Base-by-base conservation (phyloP, 257 asterid genomes). In the Craterostigma plantagineum region DNA sequence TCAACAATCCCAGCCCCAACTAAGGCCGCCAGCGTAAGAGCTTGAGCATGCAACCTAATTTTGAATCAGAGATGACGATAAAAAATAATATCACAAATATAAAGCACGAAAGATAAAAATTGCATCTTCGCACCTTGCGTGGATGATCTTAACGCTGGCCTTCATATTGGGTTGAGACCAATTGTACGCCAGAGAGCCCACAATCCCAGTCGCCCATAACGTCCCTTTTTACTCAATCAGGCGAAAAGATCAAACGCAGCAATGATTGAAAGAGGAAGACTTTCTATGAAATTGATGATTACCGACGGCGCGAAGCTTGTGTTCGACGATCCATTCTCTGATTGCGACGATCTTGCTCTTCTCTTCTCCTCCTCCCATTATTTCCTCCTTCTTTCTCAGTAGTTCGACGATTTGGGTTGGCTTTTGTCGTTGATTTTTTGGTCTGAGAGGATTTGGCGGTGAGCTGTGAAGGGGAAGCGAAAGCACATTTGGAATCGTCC, bases 101-200 rank as follows among this genome's bases (percentile, higher is more conserved):
- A n/a, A n/a, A n/a, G n/a, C n/a, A n/a, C n/a, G n/a, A 23, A 2
- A 23, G 6, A 23, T 23, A 23, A 23, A 23, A 23, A 23, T 23
- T 23, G 30, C 30, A 23, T 23, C 6, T 23, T 23, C 14, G 27
- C 52, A 77, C 96, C 94, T 85, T 7, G 94, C 94, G 49, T 85
- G 96, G 66, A 85, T 77, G 36, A 85, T 73, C 82, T 69, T 85
- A 50, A 81, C 93, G 53, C 91, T 85, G 33, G 91, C 66, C 56
- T 85, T 85, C 97, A 86, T 86, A 23, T 73, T 63, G 14, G 96
- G 94, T 42, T 70, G 91, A 52, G 96, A 81, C 94, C 94, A 85
- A 58, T 85, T 85, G 60, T 77, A 85, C 14, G 96, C 92, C 75
- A 81, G 37, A 34, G 96, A 85, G 18, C 92, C 90, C 56, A 75